A percentile compares a stretch with the other conserved stretches of the same genome.
These are phyloP conservation scores for Trypanosomatidae sp. DNA, from an alignment of 208 protist species.

Conservation along the genomic window DNA sequence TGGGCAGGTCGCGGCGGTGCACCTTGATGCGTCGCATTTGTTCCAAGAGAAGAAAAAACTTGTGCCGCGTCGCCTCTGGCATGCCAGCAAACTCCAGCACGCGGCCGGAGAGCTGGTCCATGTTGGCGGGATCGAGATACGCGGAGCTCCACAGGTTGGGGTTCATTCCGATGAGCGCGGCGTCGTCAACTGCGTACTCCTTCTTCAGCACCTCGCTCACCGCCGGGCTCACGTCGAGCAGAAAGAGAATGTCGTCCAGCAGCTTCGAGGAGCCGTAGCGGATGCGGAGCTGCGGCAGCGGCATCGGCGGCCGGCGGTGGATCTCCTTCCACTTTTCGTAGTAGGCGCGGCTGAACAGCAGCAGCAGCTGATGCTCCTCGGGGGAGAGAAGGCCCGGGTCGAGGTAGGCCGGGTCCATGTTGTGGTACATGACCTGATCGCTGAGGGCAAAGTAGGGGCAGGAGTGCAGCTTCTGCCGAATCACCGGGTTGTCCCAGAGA, in stretches of 20 bases:
- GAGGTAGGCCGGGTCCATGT: constrained; percentile 86
- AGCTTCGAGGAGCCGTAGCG: constrained; percentile 55
- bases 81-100: constrained; percentile 82
- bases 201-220: constrained; percentile 58
- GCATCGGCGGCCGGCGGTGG: constrained; percentile 49
- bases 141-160: constrained; percentile 68
- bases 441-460: constrained; percentile 90
- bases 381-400: constrained; percentile 78
- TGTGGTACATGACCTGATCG: constrained; percentile 88
- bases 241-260: constrained; percentile 63
- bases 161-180: constrained; percentile 80
- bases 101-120: constrained; percentile 85
- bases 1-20: constrained; percentile 56
- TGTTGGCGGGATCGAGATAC: constrained; percentile 78
- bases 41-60: constrained; percentile 64
- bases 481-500: constrained; percentile 68
- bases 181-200: constrained; percentile 82
- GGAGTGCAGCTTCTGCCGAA: constrained; percentile 53
- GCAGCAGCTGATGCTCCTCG: constrained; percentile 85
- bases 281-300: constrained; percentile 60
- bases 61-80: constrained; percentile 34
- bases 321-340: constrained; percentile 88
- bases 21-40: constrained; percentile 86
- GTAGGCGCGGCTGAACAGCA: constrained; percentile 86
- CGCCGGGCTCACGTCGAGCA: constrained; percentile 41